phyloP scores from a whole-genome alignment of 208 protist genomes.

The Hexamita inflata region DNA sequence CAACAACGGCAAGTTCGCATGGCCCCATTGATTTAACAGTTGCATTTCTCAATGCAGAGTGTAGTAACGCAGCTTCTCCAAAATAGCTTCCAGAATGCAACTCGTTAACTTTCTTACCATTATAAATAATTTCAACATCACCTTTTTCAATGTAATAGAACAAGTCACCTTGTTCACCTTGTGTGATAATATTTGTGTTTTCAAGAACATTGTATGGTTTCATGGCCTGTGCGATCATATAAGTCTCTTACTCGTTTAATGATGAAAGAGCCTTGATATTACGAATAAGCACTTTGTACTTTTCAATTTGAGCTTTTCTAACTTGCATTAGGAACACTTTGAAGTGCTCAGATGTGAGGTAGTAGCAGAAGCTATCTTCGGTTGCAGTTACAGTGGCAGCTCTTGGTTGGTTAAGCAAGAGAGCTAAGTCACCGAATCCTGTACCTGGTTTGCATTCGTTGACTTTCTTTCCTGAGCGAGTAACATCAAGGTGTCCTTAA shows the following conservation, averaged over 20 bases:
- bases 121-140: not conserved
- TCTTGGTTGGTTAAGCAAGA: not conserved
- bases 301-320: not conserved
- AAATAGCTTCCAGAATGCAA: not conserved
- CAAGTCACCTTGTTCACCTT: not conserved
- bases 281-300: not conserved
- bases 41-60: not conserved
- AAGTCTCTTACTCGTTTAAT: not conserved
- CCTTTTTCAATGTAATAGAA: not conserved
- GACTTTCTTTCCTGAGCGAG: not conserved
- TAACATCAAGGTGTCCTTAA: not conserved
- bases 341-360: not conserved
- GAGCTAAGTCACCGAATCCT: not conserved
- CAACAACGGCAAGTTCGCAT: not conserved
- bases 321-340: not conserved
- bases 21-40: not conserved
- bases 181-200: not conserved
- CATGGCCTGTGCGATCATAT: not conserved
- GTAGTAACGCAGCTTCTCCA: not conserved
- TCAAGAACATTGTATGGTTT: not conserved
- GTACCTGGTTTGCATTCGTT: not conserved
- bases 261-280: not conserved
- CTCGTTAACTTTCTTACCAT: not conserved
- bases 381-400: not conserved
- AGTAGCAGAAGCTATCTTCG: not conserved